A percentile compares a stretch with the other conserved stretches of the same genome.
Evolutionary conservation across 306 rosid species (phyloP).

Genomic region (Nissolia schottii): DNA sequence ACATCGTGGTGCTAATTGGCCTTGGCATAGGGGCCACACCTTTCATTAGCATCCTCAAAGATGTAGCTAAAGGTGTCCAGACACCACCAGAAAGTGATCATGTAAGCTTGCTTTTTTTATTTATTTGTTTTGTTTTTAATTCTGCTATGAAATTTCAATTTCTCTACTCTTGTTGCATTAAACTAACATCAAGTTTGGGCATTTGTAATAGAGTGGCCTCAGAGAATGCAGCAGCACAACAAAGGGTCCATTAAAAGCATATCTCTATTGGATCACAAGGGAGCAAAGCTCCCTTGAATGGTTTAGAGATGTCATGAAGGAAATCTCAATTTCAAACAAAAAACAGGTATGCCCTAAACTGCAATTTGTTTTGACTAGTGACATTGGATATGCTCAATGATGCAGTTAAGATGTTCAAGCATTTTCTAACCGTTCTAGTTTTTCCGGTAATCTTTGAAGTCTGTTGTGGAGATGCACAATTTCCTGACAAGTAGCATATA

Average conservation of each 20-base stretch:
- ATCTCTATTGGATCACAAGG: slow-evolving; percentile 83
- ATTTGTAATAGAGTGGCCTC: slow-evolving; percentile 50
- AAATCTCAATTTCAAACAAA: slow-evolving; percentile 45
- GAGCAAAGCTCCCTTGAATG: slow-evolving; percentile 91
- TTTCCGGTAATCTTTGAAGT: slow-evolving; percentile 35
- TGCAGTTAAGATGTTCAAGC: slow-evolving; percentile 6
- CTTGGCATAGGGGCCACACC: slow-evolving; percentile 95
- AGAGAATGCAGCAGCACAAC: slow-evolving; percentile 45
- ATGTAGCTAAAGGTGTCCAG: slow-evolving; percentile 37
- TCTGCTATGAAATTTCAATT: slow-evolving; percentile 12
- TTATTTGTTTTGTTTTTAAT: background rate
- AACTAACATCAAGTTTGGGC: slow-evolving; percentile 24
- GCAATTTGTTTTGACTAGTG: background rate
- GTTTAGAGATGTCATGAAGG: slow-evolving; percentile 79
- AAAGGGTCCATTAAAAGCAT: slow-evolving; percentile 64
- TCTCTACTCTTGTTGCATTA: slow-evolving; percentile 25
- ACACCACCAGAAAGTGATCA: slow-evolving; percentile 28
- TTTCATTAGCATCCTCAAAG: slow-evolving; percentile 87
- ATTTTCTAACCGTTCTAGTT: slow-evolving; percentile 26
- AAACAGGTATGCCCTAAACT: slow-evolving; percentile 50
- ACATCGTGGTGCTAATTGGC: slow-evolving; percentile 66
- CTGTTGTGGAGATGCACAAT: slow-evolving; percentile 69
- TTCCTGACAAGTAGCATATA: slow-evolving; percentile 67
- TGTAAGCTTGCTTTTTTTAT: slow-evolving; percentile 29
- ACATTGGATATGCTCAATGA: background rate